Conservation (phyloP, 2,329 filamentous ascomycete genomes). For the Truncatella angustata region DNA sequence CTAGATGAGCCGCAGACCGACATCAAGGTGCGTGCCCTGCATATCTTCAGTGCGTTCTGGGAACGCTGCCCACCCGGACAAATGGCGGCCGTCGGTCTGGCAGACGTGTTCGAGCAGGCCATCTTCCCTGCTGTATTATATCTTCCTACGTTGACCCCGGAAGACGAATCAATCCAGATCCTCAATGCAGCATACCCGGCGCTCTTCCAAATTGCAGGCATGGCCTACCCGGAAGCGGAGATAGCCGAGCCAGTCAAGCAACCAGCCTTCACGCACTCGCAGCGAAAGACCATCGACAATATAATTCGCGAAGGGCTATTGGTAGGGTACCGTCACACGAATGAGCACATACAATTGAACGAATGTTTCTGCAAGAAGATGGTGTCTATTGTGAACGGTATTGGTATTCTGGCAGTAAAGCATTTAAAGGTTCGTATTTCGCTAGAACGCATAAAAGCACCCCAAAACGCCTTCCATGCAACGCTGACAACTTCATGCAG, state of each 20-base stretch:
- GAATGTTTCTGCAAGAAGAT: conserved; percentile 53
- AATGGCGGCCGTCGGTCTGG: conserved; percentile 62
- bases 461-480: not conserved
- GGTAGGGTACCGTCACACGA: conserved; percentile 54
- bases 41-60: conserved; percentile 54
- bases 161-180: conserved; percentile 64
- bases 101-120: conserved; percentile 65
- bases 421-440: conserved; percentile 58
- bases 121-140: conserved; percentile 71
- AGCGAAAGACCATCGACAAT: conserved; percentile 47
- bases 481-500: conserved; percentile 39
- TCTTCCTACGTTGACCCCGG: conserved; percentile 74
- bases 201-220: conserved; percentile 57
- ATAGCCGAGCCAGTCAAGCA: conserved; percentile 15
- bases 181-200: conserved; percentile 65
- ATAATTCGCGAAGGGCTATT: conserved; percentile 57
- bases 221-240: conserved; percentile 13
- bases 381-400: conserved; percentile 45
- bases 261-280: conserved; percentile 18
- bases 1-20: conserved; percentile 59
- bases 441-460: not conserved
- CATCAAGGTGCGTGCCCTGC: conserved; percentile 56
- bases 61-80: conserved; percentile 48
- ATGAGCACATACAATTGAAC: conserved; percentile 56
- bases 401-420: conserved; percentile 64